phyloP scores from a whole-genome alignment of 2,329 filamentous ascomycete species.

The Paraconiothyrium sp. region DNA sequence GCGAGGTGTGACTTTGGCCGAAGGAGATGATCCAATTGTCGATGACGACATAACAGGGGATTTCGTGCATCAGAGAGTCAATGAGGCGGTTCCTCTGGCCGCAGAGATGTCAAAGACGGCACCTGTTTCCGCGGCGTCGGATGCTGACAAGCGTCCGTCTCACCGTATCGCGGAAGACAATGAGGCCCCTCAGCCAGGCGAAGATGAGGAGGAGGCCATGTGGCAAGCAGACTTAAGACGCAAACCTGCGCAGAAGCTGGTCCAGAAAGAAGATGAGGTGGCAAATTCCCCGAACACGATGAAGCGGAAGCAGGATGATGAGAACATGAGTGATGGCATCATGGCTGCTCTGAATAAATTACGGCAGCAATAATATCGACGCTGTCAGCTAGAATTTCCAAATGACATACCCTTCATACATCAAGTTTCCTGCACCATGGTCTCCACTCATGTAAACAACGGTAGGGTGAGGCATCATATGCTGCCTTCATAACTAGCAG shows the following conservation, averaged over 20 bases:
- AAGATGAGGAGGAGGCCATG: constrained; percentile 60
- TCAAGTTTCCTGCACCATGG: background rate
- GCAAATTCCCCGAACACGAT: constrained; percentile 23
- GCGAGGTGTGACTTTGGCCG: constrained; percentile 37
- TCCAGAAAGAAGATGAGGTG: constrained; percentile 22
- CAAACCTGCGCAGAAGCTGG: constrained; percentile 33
- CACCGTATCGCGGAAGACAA: constrained; percentile 45
- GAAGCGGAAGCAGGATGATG: constrained; percentile 52
- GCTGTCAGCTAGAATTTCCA: background rate
- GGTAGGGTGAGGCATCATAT: background rate
- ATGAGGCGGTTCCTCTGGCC: constrained; percentile 43
- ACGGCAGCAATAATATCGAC: constrained; percentile 47
- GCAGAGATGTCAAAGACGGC: constrained; percentile 32
- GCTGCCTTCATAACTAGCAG: too few species aligned
- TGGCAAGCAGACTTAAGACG: constrained; percentile 34
- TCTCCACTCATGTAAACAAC: background rate
- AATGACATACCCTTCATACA: background rate
- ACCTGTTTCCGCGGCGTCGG: constrained; percentile 27
- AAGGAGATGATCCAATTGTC: constrained; percentile 28
- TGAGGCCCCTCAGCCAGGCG: constrained; percentile 13
- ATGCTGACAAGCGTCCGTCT: constrained; percentile 50
- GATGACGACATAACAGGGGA: constrained; percentile 28
- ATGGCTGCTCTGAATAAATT: constrained; percentile 67
- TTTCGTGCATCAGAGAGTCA: constrained; percentile 40
- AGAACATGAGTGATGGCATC: constrained; percentile 65